Conservation (phyloP, 164 flowering plant genomes). For the Kingdonia uniflora region DNA sequence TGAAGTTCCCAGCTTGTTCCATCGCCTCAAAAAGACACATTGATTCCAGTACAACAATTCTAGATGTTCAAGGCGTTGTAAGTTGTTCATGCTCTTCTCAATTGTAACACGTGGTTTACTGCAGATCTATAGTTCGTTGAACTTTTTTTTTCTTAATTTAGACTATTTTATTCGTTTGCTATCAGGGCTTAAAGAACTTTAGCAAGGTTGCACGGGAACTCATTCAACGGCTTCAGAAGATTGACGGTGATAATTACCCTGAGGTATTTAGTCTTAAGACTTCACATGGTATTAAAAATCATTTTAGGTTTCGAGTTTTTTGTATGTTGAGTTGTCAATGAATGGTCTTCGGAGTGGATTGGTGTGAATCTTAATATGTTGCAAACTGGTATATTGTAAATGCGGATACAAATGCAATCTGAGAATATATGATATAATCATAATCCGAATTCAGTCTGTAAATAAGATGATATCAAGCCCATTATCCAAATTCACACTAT, state of each 20-base stretch:
- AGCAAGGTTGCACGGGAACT: constrained; percentile 73
- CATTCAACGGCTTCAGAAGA: constrained; percentile 64
- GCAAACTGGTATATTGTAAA: no score
- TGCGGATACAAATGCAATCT: no score
- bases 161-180: neutral
- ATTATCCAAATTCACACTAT: no score
- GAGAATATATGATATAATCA: no score
- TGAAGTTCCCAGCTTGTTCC: constrained; percentile 80
- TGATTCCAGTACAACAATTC: constrained; percentile 59
- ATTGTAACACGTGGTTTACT: neutral
- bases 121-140: neutral
- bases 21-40: constrained; percentile 64
- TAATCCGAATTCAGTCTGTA: no score
- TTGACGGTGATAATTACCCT: constrained; percentile 89
- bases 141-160: neutral
- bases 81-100: constrained; percentile 2
- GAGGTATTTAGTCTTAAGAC: constrained; percentile 35
- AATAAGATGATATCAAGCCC: no score
- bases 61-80: constrained; percentile 86
- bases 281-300: neutral
- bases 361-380: no score
- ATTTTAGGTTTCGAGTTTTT: no score
- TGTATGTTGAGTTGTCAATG: no score
- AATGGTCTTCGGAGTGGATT: no score
- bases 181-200: constrained; percentile 55